Base-by-base conservation (phyloP, 2,329 filamentous ascomycete genomes). In the Diaporthe citrichinensis region DNA sequence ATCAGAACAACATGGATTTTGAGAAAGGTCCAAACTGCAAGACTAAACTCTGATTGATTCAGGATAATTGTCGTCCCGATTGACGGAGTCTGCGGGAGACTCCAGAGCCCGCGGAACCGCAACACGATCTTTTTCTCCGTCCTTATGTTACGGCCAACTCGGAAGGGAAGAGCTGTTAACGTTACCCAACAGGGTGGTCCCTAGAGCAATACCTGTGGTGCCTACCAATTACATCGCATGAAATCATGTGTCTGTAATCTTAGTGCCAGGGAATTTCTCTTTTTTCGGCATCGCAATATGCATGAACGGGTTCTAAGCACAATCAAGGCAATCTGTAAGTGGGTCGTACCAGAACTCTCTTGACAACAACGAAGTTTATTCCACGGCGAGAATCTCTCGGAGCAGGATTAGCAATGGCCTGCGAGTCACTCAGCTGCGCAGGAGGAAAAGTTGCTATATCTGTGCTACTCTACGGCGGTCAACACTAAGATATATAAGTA, bases 311-410 rank as follows among this genome's bases (percentile, higher is more conserved):
- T 23, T 34, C 28, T 68, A 4, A 68, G 46, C 28, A 31, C 28
- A 34, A 23, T 23, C 5, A 28, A 20, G 7, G 23, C 25, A 53
- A 53, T 25, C 2, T n/a, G 14, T 20, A 14, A 39, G 65, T 68
- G 46, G 46, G 65, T 39, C 65, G 4, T 55, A 69, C 34, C 34
- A 55, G n/a, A 69, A 69, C 34, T 69, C 34, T 55, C 65, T 20
- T 69, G 65, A 41, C 49, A 69, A 23, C 34, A 17, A 41, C 34
- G 23, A 69, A 69, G 65, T 36, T 41, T 69, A 69, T 69, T 25
- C n/a, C 34, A 25, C 15, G 31, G 25, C 7, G 4, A 39, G 15
- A 4, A 23, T 39, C 31, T 69, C 9, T 41, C 49, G 14, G 17
- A 14, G n/a, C 31, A 68, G 23, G 31, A 68, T 10, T 2, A 51